Base-by-base conservation (phyloP, 1,139 yeast genomes). In the Candida anutae region DNA sequence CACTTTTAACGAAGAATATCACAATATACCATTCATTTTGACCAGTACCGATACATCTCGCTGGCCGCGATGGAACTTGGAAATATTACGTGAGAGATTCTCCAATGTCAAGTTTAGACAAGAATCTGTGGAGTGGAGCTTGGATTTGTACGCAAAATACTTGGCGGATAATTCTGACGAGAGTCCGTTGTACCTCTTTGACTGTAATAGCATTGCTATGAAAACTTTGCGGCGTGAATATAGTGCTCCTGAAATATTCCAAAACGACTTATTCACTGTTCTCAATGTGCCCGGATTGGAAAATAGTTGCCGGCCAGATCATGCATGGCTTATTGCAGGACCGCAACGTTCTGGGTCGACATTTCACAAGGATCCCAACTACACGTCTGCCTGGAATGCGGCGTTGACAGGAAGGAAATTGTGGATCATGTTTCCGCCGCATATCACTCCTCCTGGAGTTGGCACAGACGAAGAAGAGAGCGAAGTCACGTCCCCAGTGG, bases 331-430 rank as follows among this genome's bases (percentile, higher is more conserved):
- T 21, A 87, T 87, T 25, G 69, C 82, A 11, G 96, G 96, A 0
- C 85, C 94, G 1, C 62, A 58, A 15, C 54, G 94, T 28, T 76
- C 87, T 12, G 96, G 95, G 0, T 82, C 94, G 1, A 81, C 94
- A 0, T 87, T 85, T 52, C 96, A 87, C 51, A 85, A 87, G 43
- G 96, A 87, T 46, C 96, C 96, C 3, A 87, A 87, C 48, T 74
- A 76, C 26, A 87, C 95, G 0, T 75, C 82, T 30, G 95, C 95
- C 0, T 87, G 95, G 95, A 87, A 87, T 50, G 72, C 85, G 0
- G 77, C 80, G 3, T 51, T 87, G 1, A 59, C 70, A 1, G 95
- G 95, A 1, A 62, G 72, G 31, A 87, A 87, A 49, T 62, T 85
- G 28, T 87, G 96, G 96, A 60, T 85, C 13, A 83, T 87, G 94